These are phyloP conservation scores for Penicillium nucicola DNA, from an alignment of 495 filamentous ascomycete genomes.

Conservation along the genomic window DNA sequence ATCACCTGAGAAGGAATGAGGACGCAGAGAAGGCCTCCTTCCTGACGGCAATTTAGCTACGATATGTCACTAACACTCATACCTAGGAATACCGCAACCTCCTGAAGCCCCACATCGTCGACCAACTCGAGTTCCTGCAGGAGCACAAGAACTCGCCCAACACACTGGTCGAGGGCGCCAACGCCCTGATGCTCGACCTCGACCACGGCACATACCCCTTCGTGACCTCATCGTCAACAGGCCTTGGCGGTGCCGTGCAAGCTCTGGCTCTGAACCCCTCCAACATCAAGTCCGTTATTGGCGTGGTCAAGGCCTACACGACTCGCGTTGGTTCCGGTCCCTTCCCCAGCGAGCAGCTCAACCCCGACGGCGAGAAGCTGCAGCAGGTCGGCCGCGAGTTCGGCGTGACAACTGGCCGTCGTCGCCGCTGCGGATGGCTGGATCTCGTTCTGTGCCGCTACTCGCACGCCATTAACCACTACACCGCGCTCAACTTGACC, in stretches of 20 bases:
- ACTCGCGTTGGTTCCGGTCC: slow-evolving; percentile 76
- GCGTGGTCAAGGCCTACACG: slow-evolving; percentile 83
- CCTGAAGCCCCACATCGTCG: slow-evolving; percentile 67
- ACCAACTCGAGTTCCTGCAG: slow-evolving; percentile 51
- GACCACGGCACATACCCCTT: slow-evolving; percentile 81
- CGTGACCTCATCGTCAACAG: slow-evolving; percentile 77
- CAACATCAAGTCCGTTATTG: slow-evolving; percentile 62
- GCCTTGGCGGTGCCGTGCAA: slow-evolving; percentile 72
- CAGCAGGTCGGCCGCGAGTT: slow-evolving; percentile 64
- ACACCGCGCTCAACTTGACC: slow-evolving; percentile 77
- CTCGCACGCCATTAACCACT: slow-evolving; percentile 67
- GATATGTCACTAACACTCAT: slow-evolving; percentile 1
- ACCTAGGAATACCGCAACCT: slow-evolving; percentile 59
- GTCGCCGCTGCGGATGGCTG: slow-evolving; percentile 84
- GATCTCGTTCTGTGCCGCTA: slow-evolving; percentile 86
- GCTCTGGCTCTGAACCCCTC: slow-evolving; percentile 54
- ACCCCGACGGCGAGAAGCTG: slow-evolving; percentile 60
- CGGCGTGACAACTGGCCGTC: slow-evolving; percentile 82
- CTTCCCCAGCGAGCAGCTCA: slow-evolving; percentile 80
- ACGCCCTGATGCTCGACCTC: slow-evolving; percentile 78
- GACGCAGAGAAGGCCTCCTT: not conserved
- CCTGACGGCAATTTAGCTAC: not conserved
- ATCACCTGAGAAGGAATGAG: too few relatives aligned
- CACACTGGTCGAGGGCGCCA: slow-evolving; percentile 84
- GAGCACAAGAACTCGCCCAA: slow-evolving; percentile 53